Evolutionary conservation across 768 basidiomycete genomes (phyloP).

Genomic region (Dentipellis fragilis): DNA sequence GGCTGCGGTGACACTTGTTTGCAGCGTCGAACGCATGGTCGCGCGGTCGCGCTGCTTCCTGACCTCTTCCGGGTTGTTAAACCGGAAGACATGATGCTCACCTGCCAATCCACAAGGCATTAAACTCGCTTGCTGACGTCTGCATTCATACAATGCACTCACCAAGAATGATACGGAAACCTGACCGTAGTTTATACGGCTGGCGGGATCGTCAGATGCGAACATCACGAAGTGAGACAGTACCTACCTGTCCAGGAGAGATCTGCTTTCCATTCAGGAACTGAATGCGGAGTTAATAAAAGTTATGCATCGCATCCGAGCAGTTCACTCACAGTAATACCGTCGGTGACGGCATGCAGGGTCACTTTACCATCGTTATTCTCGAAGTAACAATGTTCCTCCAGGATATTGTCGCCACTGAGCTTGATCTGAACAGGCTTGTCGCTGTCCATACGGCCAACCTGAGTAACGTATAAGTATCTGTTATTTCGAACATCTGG

Average conservation of each 20-base stretch:
- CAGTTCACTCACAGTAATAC: constrained; percentile 58
- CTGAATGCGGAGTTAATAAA: constrained; percentile 27
- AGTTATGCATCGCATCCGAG: background rate
- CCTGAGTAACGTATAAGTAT: constrained; percentile 29
- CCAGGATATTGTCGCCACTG: constrained; percentile 83
- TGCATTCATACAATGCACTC: constrained; percentile 15
- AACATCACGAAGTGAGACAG: background rate
- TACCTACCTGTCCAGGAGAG: constrained; percentile 57
- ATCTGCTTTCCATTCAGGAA: constrained; percentile 93
- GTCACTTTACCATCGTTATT: constrained; percentile 79
- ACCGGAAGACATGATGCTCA: constrained; percentile 95
- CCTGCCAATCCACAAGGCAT: constrained; percentile 32
- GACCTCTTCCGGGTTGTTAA: constrained; percentile 92
- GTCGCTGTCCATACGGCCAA: constrained; percentile 81
- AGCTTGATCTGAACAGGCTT: constrained; percentile 82
- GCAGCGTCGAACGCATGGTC: constrained; percentile 59
- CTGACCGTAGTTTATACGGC: constrained; percentile 84
- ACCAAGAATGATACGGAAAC: constrained; percentile 95
- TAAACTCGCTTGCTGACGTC: background rate
- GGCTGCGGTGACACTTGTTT: constrained; percentile 51
- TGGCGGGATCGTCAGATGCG: constrained; percentile 11
- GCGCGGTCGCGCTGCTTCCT: constrained; percentile 84
- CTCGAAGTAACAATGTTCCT: constrained; percentile 90
- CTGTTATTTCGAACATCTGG: constrained; percentile 8
- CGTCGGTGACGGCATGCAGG: constrained; percentile 68